Percentiles rank a stretch among this genome's conserved stretches.
Conservation (phyloP, 2,329 filamentous ascomycete genomes). For the Nakataea oryzae region DNA sequence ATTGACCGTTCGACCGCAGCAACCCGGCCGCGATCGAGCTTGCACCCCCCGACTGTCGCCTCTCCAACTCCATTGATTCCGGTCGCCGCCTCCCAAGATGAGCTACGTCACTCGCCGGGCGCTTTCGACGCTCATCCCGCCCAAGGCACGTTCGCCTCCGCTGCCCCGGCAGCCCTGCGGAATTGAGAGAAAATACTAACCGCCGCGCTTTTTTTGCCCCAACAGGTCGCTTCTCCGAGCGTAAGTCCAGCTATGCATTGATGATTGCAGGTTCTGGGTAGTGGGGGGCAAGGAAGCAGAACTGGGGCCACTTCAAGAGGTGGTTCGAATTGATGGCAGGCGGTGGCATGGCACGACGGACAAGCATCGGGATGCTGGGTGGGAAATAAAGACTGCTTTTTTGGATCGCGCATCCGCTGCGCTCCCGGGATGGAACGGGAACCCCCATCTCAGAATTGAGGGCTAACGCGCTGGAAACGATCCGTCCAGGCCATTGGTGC, state of each 20-base stretch:
- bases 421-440: no score
- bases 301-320: not conserved
- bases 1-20: slow-evolving; percentile 10
- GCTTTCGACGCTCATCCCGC: slow-evolving; percentile 97
- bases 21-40: slow-evolving; percentile 21
- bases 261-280: not conserved
- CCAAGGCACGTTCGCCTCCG: slow-evolving; percentile 61
- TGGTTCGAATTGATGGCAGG: not conserved
- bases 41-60: not conserved
- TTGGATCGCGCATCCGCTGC: no score
- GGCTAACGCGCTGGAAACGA: not conserved
- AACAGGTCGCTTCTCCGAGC: slow-evolving; percentile 70
- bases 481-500: slow-evolving; percentile 72
- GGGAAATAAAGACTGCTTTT: no score
- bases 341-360: not conserved
- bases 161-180: no score
- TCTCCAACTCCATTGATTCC: slow-evolving; percentile 10
- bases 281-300: not conserved
- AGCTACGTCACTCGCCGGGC: slow-evolving; percentile 84
- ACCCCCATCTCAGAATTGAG: not conserved
- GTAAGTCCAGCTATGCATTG: slow-evolving; percentile 43
- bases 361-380: not conserved
- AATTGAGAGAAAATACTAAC: not conserved
- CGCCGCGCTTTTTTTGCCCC: not conserved
- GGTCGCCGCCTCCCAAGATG: slow-evolving; percentile 52